Evolutionary conservation across 1,139 yeast genomes (phyloP).

Genomic region (Yamadazyma trypodendri): DNA sequence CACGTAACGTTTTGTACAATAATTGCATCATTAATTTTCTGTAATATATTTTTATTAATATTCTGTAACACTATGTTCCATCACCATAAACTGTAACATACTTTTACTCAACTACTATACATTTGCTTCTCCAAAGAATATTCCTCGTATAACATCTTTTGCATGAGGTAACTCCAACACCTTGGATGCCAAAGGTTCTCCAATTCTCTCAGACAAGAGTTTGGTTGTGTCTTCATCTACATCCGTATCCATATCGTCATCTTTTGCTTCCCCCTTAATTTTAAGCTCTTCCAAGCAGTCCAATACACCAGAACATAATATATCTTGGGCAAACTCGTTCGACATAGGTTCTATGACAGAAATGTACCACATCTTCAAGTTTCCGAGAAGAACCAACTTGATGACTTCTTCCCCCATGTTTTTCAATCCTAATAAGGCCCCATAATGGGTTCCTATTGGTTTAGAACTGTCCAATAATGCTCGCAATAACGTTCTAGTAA

Average conservation of each 20-base stretch:
- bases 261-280: constrained; percentile 27
- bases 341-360: constrained; percentile 47
- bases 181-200: constrained; percentile 53
- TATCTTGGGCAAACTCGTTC: constrained; percentile 42
- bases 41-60: background rate
- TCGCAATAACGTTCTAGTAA: constrained; percentile 85
- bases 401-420: constrained; percentile 88
- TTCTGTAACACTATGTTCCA: no score
- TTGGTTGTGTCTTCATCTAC: constrained; percentile 44
- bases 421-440: constrained; percentile 81
- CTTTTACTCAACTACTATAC: constrained; percentile 15
- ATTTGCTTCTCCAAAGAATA: constrained; percentile 69
- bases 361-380: constrained; percentile 75
- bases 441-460: constrained; percentile 89
- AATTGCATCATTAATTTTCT: background rate
- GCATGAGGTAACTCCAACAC: constrained; percentile 56
- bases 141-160: constrained; percentile 57
- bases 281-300: constrained; percentile 52
- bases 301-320: constrained; percentile 50
- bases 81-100: no score
- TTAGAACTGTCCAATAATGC: constrained; percentile 79
- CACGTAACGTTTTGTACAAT: background rate
- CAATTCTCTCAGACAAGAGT: constrained; percentile 58
- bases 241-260: constrained; percentile 27
- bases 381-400: constrained; percentile 80